Conservation (phyloP, 441 rosid species). For the Erodium texanum region DNA sequence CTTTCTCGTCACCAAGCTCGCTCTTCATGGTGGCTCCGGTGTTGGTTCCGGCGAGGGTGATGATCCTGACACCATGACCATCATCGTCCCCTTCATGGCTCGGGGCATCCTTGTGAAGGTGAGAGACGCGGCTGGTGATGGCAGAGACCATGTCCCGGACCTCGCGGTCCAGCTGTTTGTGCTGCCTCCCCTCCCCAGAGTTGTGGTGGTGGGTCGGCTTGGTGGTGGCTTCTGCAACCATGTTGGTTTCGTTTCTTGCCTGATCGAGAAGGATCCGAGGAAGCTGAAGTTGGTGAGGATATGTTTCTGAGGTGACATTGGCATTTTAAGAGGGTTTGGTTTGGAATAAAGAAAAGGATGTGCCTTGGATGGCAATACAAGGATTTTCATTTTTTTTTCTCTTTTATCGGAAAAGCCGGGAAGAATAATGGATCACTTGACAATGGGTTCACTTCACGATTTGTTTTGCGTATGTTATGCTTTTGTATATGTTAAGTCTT, state of each 20-base stretch:
- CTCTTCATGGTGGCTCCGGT: conserved; percentile 63
- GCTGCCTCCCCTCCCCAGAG: conserved; percentile 25
- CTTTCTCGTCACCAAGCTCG: conserved; percentile 35
- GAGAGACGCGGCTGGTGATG: conserved; percentile 34
- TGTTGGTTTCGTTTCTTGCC: conserved; percentile 3
- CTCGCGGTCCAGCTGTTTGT: conserved; percentile 32
- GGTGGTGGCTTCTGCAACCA: conserved; percentile 28
- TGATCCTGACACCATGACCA: conserved; percentile 36
- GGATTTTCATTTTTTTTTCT: conserved; percentile 14
- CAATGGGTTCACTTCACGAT: conserved; percentile 22
- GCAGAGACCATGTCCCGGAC: conserved; percentile 57
- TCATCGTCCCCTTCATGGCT: conserved; percentile 28
- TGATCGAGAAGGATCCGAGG: not conserved
- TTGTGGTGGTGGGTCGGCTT: conserved; percentile 21
- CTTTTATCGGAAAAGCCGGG: not conserved
- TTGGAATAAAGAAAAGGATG: conserved; percentile 18
- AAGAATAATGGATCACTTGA: conserved; percentile 28
- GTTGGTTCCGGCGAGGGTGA: conserved; percentile 81
- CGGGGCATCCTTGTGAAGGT: conserved; percentile 39
- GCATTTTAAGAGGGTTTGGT: conserved; percentile 7
- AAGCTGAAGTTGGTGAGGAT: not conserved
- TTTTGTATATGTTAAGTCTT: not conserved
- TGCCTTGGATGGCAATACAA: conserved; percentile 43
- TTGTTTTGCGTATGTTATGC: not conserved
- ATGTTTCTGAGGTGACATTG: not conserved